Evolutionary conservation across 768 basidiomycete genomes (phyloP).

Genomic region (Lactarius tabidus): DNA sequence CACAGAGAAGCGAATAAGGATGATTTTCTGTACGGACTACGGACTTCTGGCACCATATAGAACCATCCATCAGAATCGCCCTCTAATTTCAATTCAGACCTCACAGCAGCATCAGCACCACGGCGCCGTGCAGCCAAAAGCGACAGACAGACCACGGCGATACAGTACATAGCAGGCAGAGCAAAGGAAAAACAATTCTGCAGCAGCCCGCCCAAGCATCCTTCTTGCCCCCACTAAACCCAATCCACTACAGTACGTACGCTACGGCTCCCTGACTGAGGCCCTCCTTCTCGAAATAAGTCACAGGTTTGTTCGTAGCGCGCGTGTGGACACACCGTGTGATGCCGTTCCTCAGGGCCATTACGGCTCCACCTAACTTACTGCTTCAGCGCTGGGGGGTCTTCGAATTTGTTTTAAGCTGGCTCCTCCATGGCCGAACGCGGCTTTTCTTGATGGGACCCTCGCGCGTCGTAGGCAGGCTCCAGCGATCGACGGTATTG

Average conservation of each 20-base stretch:
- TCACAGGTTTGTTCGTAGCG: not conserved
- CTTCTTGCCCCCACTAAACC: not conserved
- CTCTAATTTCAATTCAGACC: not conserved
- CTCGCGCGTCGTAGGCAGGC: not conserved
- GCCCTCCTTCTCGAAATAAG: not conserved
- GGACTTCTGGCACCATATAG: too few relatives aligned
- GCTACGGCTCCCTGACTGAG: not conserved
- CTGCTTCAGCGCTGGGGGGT: not conserved
- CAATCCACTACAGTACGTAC: not conserved
- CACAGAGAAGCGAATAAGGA: not conserved
- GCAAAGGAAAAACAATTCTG: too few relatives aligned
- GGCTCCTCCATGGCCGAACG: not conserved
- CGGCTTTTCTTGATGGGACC: too few relatives aligned
- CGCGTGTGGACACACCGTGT: not conserved
- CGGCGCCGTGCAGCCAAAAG: not conserved
- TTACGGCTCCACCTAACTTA: too few relatives aligned
- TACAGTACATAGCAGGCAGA: too few relatives aligned
- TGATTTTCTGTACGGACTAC: not conserved
- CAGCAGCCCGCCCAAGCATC: not conserved
- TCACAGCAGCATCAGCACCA: too few relatives aligned
- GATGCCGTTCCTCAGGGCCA: not conserved
- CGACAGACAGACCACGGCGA: too few relatives aligned
- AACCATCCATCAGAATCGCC: not conserved
- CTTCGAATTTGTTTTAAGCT: not conserved
- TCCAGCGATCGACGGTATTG: too few relatives aligned